Conservation (phyloP, 495 filamentous ascomycete genomes). For the Parathielavia appendiculata region DNA sequence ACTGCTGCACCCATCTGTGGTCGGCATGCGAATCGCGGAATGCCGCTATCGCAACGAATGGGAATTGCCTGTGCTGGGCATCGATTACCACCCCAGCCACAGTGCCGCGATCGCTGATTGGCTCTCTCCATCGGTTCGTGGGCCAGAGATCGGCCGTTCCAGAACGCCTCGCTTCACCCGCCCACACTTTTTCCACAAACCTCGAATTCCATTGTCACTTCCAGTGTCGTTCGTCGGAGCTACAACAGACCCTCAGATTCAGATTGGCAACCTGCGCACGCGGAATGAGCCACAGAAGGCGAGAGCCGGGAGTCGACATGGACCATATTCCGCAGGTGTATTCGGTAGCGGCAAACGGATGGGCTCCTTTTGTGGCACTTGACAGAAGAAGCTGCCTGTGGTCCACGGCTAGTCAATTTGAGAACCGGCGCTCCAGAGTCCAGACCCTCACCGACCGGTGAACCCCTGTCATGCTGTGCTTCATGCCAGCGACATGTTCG, state of each 20-base stretch:
- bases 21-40: slow-evolving; percentile 11
- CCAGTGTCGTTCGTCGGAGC: neutral
- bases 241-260: neutral
- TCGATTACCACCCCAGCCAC: neutral
- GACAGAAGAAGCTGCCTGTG: no score
- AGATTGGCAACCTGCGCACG: neutral
- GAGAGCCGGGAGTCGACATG: no score
- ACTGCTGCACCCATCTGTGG: neutral
- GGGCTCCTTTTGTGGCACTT: no score
- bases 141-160: slow-evolving; percentile 22
- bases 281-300: neutral
- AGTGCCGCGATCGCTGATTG: neutral
- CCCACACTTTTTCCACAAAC: neutral
- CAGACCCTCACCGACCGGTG: slow-evolving; percentile 22
- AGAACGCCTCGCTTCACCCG: slow-evolving; percentile 15
- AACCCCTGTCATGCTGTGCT: slow-evolving; percentile 6
- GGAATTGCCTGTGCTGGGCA: slow-evolving; percentile 11
- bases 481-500: no score
- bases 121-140: neutral
- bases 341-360: no score
- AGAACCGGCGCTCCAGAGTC: slow-evolving; percentile 23
- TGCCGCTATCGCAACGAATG: slow-evolving; percentile 12
- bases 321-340: no score
- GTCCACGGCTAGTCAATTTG: no score
- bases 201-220: neutral